Evolutionary conservation across 306 rosid genomes (phyloP).

Genomic region (Aeschynomene evenia): DNA sequence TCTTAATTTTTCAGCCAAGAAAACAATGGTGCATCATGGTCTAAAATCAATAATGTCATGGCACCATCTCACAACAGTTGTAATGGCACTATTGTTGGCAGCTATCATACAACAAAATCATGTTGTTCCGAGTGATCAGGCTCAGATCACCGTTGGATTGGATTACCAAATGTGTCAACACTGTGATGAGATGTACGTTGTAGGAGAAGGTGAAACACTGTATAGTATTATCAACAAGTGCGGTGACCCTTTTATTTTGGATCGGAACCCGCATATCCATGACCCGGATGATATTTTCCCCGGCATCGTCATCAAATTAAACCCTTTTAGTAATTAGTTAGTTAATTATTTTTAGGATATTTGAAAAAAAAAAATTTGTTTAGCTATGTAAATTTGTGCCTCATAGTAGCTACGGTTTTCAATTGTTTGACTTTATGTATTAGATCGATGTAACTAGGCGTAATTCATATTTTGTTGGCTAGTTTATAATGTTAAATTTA

Average conservation of each 20-base stretch:
- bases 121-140: neutral
- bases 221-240: conserved; percentile 20
- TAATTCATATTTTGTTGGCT: no score
- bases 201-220: conserved; percentile 16
- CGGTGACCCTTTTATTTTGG: neutral
- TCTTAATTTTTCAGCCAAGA: neutral
- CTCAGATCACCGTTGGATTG: neutral
- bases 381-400: neutral
- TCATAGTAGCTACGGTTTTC: neutral
- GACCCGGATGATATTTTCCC: conserved; percentile 20
- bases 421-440: neutral
- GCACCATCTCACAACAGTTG: neutral
- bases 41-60: neutral
- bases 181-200: neutral
- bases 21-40: neutral
- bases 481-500: no score
- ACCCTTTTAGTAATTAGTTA: neutral
- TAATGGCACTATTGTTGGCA: neutral
- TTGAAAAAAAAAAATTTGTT: neutral
- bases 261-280: neutral
- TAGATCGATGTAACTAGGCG: no score
- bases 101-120: neutral
- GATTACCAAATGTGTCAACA: neutral
- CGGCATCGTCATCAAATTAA: neutral
- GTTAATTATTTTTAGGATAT: neutral